Conservation (phyloP, 805 yeast genomes). For the Sugiyamaella chiloensis region DNA sequence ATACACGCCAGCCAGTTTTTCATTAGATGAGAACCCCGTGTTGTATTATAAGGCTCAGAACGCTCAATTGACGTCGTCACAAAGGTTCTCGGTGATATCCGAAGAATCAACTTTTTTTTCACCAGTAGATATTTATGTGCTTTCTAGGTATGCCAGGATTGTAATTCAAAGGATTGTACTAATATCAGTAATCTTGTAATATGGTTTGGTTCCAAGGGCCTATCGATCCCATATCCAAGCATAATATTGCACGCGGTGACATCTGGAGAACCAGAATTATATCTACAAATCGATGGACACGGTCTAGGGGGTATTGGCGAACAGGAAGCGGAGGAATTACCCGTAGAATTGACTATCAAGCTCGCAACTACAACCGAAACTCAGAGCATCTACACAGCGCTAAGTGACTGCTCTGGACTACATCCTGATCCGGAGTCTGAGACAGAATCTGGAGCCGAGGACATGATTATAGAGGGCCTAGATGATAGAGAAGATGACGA, state of each 20-base stretch:
- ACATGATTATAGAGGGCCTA: constrained; percentile 11
- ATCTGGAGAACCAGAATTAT: constrained; percentile 14
- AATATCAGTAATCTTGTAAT: neutral
- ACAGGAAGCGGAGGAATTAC: constrained; percentile 1
- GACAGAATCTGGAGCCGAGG: constrained; percentile 11
- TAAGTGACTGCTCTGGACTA: constrained; percentile 26
- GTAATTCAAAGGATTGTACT: too few relatives aligned
- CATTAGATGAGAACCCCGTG: constrained; percentile 34
- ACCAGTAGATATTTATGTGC: constrained; percentile 23
- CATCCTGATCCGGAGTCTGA: constrained; percentile 25
- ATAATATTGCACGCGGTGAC: constrained; percentile 30
- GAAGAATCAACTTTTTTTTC: neutral
- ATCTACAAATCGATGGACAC: constrained; percentile 23
- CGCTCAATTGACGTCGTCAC: constrained; percentile 8
- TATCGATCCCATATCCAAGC: constrained; percentile 23
- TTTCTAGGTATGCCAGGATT: constrained; percentile 30
- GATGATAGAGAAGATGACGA: neutral
- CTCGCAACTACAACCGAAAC: constrained; percentile 4
- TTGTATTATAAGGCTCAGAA: constrained; percentile 21
- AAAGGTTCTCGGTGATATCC: neutral
- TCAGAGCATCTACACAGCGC: constrained; percentile 20
- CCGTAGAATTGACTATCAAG: constrained; percentile 15
- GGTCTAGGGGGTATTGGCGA: constrained; percentile 1
- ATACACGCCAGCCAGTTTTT: constrained; percentile 33
- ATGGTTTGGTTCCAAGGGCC: constrained; percentile 27